Percentiles rank a stretch among this genome's conserved stretches.
Conservation (phyloP, 2,329 filamentous ascomycete species). For the Colletotrichum lupini region DNA sequence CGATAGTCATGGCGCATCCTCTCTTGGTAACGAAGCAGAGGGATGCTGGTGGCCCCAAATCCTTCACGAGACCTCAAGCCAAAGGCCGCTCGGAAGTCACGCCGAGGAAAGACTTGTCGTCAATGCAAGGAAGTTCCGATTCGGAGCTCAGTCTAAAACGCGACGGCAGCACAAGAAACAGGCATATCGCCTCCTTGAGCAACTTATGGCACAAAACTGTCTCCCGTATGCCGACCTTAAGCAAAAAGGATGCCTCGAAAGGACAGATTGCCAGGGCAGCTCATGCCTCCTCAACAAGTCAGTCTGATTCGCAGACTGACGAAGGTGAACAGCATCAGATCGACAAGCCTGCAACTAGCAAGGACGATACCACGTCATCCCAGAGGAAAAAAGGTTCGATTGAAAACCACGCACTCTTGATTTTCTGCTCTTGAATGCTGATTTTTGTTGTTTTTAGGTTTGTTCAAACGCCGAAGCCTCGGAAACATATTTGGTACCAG, state of each 20-base stretch:
- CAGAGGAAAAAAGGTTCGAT: not conserved
- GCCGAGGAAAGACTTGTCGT: not conserved
- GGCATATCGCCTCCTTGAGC: not conserved
- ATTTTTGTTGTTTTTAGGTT: not conserved
- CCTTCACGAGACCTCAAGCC: not conserved
- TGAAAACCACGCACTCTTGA: not conserved
- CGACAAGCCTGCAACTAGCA: not conserved
- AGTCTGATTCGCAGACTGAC: not conserved
- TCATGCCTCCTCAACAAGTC: not conserved
- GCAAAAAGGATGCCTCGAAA: not conserved
- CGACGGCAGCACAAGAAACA: not conserved
- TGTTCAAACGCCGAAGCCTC: conserved; percentile 2
- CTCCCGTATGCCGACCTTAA: not conserved
- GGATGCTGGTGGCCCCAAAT: not conserved
- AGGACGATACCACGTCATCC: not conserved
- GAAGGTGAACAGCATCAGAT: not conserved
- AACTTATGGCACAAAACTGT: not conserved
- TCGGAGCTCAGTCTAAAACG: not conserved
- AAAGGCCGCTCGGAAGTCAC: not conserved
- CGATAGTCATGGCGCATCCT: not conserved
- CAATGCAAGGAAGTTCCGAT: not conserved
- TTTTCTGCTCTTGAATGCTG: not conserved
- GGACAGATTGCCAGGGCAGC: not conserved
- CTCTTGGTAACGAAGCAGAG: not conserved
- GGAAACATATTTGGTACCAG: conserved; percentile 1